Base-by-base conservation (phyloP, 495 filamentous ascomycete species). In the Recurvomyces mirabilis region DNA sequence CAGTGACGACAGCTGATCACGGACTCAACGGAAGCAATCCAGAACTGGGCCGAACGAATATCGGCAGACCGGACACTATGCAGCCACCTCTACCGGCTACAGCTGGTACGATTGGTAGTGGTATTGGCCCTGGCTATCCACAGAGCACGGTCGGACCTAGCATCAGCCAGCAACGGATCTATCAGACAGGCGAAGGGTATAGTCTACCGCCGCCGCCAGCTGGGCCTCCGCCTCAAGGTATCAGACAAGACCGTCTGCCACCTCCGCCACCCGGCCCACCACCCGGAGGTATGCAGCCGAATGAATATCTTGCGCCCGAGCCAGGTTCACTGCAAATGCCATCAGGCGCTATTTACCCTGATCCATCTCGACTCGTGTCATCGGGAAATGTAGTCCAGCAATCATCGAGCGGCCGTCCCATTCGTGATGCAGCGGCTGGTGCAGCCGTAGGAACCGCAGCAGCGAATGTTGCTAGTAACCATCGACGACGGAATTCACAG, bases 391-490 rank as follows among this genome's bases (percentile, higher is more conserved):
- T 47, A 5, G 20, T 26, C 13, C 41, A 45, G 3, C 28, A 23
- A 24, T 17, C 37, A 17, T 21, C 23, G 1, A 22, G 26, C 1
- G 21, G 24, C 15, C 38, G 46, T 25, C 15, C 21, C 14, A 30
- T 34, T 7, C 34, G 26, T 6, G 47, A 37, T 28, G 33, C 35
- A 0, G 40, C 41, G 13, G 46, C 47, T 13, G 47, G 25, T 10
- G 51, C 34, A 15, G 17, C 39, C 14, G 38, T 41, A 9, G 45
- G 41, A 1, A 45, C 39, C 4, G 56, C 43, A 28, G 56, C 46
- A 14, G 55, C 60, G n/a, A 65, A 65, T 11, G n/a, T n/a, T n/a
- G n/a, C 35, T 68, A 2, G 69, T 68, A 43, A 62, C 63, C 13
- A 66, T n/a, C 43, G 35, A 20, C 3, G 45, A 34, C 35, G 45